phyloP scores from a whole-genome alignment of 1,139 yeast species.

The Pichia sp. region DNA sequence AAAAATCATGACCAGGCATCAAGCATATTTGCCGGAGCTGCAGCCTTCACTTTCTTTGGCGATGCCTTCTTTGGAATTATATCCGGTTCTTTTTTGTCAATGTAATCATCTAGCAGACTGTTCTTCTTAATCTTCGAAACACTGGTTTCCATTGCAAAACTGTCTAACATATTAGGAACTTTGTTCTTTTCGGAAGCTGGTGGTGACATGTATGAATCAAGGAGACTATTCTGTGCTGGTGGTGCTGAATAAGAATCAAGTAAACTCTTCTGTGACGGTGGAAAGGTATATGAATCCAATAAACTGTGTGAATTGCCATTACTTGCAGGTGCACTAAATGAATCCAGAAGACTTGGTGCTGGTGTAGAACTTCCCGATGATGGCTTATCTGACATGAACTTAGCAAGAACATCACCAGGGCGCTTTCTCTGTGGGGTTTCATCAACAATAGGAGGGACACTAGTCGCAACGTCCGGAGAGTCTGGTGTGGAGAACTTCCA shows the following conservation, averaged over 20 bases:
- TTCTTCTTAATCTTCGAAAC: neutral
- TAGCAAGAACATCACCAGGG: constrained; percentile 22
- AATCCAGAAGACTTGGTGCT: neutral
- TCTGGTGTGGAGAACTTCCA: constrained; percentile 57
- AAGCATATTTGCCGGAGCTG: constrained; percentile 10
- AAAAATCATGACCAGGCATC: constrained; percentile 17
- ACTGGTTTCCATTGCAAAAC: neutral
- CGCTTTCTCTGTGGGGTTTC: constrained; percentile 5
- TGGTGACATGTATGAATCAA: constrained; percentile 3
- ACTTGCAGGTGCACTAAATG: neutral
- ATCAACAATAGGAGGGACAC: neutral
- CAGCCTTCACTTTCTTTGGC: neutral
- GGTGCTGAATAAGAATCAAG: constrained; percentile 2
- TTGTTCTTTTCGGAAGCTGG: neutral
- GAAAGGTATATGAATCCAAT: neutral
- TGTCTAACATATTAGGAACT: constrained; percentile 6
- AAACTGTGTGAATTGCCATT: neutral
- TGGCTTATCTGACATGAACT: constrained; percentile 10
- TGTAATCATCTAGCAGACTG: constrained; percentile 3
- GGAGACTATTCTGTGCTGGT: neutral
- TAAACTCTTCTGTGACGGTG: neutral
- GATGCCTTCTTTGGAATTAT: neutral
- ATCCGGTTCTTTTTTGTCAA: neutral
- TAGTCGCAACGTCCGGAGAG: neutral
- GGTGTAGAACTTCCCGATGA: neutral